Base-by-base conservation (phyloP, 352 stramenopile species). In the Paralagenidium karlingii region DNA sequence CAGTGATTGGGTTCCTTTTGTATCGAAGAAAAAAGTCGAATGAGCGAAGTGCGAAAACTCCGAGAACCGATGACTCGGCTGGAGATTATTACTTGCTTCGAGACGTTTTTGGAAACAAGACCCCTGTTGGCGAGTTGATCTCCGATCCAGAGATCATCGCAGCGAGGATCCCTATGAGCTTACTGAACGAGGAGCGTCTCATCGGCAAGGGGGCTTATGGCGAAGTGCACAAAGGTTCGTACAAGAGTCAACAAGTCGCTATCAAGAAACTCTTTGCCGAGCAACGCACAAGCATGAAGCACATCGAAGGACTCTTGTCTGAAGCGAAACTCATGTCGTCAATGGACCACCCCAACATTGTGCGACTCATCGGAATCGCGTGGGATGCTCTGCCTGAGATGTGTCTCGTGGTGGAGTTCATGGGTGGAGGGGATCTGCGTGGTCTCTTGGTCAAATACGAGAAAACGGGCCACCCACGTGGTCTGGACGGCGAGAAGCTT, bases 221-320 rank as follows among this genome's bases (percentile, higher is more conserved):
- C 8, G 68, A 84, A 50, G 70, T 84, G 10, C 81, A 65, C 67
- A 50, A 45, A 3, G 68, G 60, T 5, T 47, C 53, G 13, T 73
- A 56, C 33, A 44, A 51, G 5, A 54, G 47, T 0, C 51, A 68
- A 19, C 34, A 55, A 10, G 63, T 85, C 8, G 68, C 70, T 8
- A 73, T 82, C 45, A 85, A 85, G 53, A 60, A 40, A 33, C 2
- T 54, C 50, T 2, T 47, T 45, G 16, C 58, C 45, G 38, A 8
- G 34, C 19, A 38, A 47, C 22, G n/a, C 11, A 1, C 27, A 58
- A 9, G 44, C 29, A 29, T 58, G 21, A 49, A n/a, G n/a, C n/a
- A n/a, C n/a, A 31, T 68, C 8, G 53, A 67, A 19, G 38, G 32
- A 4, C 68, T 74, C 24, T 37, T 64, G n/a, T 34, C 45, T 20